Conservation (phyloP, 2,329 filamentous ascomycete species). For the Trichophyton equinum region DNA sequence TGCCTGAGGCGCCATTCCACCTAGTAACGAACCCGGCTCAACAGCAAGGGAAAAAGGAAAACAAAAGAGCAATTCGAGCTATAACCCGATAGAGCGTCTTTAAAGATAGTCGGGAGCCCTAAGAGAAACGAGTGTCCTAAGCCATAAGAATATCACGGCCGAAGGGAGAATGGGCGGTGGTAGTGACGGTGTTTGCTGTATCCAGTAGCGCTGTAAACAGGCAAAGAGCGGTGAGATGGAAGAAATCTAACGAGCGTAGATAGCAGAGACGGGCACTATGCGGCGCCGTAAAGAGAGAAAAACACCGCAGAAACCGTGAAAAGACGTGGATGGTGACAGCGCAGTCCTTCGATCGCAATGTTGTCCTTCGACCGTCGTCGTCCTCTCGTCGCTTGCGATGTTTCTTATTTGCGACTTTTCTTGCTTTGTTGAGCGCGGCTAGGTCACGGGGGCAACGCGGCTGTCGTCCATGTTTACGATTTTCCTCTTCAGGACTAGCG, state of each 20-base stretch:
- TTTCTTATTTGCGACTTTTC: neutral
- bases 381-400: neutral
- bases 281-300: neutral
- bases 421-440: neutral
- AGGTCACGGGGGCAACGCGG: slow-evolving; percentile 18
- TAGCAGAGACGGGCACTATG: neutral
- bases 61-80: neutral
- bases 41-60: neutral
- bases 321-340: neutral
- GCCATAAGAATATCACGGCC: neutral
- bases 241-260: neutral
- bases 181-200: neutral
- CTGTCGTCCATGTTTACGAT: slow-evolving; percentile 24
- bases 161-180: neutral
- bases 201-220: neutral
- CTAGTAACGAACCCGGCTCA: neutral
- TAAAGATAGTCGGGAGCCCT: neutral
- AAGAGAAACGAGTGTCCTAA: slow-evolving; percentile 1
- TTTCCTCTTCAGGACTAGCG: slow-evolving; percentile 26
- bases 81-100: neutral
- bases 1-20: slow-evolving; percentile 35
- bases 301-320: neutral
- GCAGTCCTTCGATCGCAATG: neutral
- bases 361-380: neutral
- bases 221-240: slow-evolving; percentile 1